Conservation (phyloP, 345 rosid species). For the Citrus unshiu region DNA sequence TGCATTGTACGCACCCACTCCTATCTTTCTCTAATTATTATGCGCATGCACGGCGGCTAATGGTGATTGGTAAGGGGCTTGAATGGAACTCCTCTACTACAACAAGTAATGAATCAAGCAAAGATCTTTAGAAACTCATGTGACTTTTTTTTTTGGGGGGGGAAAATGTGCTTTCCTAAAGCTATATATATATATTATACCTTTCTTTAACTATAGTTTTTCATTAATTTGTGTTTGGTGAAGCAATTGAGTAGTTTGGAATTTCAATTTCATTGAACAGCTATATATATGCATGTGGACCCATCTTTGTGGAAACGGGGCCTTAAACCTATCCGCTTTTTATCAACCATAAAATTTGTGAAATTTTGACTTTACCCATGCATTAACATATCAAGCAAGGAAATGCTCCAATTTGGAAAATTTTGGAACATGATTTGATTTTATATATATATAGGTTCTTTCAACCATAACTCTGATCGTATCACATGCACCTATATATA, state of each 20-base stretch:
- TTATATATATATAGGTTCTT: no score
- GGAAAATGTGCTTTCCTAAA: background rate
- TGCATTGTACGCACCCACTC: no score
- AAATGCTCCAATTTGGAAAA: background rate
- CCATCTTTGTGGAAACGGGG: background rate
- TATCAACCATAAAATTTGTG: background rate
- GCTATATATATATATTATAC: background rate
- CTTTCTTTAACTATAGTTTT: background rate
- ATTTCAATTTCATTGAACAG: background rate
- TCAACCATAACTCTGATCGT: background rate
- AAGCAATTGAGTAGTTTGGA: background rate
- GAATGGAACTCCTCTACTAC: background rate
- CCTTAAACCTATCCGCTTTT: background rate
- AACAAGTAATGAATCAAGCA: background rate
- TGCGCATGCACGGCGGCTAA: background rate
- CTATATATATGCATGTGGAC: no score
- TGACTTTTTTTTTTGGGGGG: background rate
- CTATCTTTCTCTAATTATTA: no score
- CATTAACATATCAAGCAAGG: background rate
- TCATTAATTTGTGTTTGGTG: no score
- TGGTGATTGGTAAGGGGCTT: background rate
- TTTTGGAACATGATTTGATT: background rate
- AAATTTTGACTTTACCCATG: background rate
- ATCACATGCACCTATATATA: background rate
- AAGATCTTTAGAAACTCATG: background rate